Percentiles rank a stretch among this genome's conserved stretches.
Conservation (phyloP, 179 eudicot genomes). For the Nepenthes alata region DNA sequence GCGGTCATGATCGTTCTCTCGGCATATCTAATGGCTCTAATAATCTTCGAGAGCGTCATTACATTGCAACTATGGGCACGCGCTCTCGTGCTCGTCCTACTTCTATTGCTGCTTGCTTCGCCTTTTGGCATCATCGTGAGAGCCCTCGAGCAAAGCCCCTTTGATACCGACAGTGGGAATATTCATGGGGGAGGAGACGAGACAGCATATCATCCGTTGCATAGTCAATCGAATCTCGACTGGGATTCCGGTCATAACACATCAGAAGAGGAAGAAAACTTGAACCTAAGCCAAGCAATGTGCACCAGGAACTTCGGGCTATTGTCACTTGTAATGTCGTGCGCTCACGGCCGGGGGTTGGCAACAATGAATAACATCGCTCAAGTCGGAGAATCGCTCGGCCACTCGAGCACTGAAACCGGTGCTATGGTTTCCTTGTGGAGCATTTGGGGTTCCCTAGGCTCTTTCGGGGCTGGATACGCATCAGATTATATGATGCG, state of each 20-base stretch:
- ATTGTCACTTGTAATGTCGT: conserved; percentile 54
- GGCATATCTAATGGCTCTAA: conserved; percentile 38
- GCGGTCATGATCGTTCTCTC: conserved; percentile 44
- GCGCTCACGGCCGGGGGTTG: conserved; percentile 73
- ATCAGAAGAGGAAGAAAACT: conserved; percentile 6
- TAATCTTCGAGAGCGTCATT: conserved; percentile 38
- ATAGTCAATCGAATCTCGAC: background rate
- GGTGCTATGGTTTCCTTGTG: conserved; percentile 57
- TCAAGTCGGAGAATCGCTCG: conserved; percentile 73
- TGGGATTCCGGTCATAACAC: background rate
- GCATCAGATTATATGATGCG: conserved; percentile 58
- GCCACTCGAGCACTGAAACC: conserved; percentile 33
- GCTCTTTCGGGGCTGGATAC: conserved; percentile 76
- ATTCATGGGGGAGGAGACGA: background rate
- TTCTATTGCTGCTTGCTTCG: conserved; percentile 37
- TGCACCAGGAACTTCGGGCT: conserved; percentile 53
- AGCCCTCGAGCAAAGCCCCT: conserved; percentile 13
- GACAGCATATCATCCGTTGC: background rate
- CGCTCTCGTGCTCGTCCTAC: conserved; percentile 19
- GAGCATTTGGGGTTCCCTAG: conserved; percentile 88
- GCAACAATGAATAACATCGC: conserved; percentile 78
- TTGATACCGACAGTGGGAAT: background rate
- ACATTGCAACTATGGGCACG: conserved; percentile 33
- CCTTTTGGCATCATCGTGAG: conserved; percentile 26
- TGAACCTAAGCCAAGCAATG: conserved; percentile 49